Evolutionary conservation across 2,329 filamentous ascomycete genomes (phyloP).

Genomic region (Sarocladium kiliense): DNA sequence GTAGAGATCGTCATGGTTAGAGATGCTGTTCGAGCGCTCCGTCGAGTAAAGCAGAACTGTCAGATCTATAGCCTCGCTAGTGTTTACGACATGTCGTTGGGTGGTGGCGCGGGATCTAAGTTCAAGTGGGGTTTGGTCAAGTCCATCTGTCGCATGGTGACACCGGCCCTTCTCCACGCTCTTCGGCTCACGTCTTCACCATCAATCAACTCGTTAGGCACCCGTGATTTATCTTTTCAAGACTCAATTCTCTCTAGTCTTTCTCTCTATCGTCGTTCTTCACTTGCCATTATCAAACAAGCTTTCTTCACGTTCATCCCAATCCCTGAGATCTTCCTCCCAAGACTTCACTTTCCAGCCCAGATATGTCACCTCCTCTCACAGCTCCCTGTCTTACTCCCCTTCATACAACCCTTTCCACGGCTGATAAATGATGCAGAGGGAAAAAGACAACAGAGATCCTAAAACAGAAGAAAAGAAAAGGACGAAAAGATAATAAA

Average conservation of each 20-base stretch:
- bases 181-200: too few relatives aligned
- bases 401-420: not conserved
- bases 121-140: too few relatives aligned
- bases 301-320: not conserved
- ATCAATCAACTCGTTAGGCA: too few relatives aligned
- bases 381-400: not conserved
- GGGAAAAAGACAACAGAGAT: constrained; percentile 1
- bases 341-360: not conserved
- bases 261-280: not conserved
- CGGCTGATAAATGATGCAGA: not conserved
- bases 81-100: too few relatives aligned
- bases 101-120: too few relatives aligned
- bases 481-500: constrained; percentile 1
- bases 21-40: too few relatives aligned
- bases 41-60: not conserved
- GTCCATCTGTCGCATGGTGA: too few relatives aligned
- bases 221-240: not conserved
- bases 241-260: not conserved
- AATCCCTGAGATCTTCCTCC: too few relatives aligned
- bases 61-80: too few relatives aligned
- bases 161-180: too few relatives aligned
- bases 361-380: not conserved
- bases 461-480: not conserved
- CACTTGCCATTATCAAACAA: not conserved
- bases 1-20: too few relatives aligned